A percentile compares a stretch with the other conserved stretches of the same genome.
These are phyloP conservation scores for Zarea fungicola DNA, from an alignment of 2,329 filamentous ascomycete species.

Conservation along the genomic window DNA sequence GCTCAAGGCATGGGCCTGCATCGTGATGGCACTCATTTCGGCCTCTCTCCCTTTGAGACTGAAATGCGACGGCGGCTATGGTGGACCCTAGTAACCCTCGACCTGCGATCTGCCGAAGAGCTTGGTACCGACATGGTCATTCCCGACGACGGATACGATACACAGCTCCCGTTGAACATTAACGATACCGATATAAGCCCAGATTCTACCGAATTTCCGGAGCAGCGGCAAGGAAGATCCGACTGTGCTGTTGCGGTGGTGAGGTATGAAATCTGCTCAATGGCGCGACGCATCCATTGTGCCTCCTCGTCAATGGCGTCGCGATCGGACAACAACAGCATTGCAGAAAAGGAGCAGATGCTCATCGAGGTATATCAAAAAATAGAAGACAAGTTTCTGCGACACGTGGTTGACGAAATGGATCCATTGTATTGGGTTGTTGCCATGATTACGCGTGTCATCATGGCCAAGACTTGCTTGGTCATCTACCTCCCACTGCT, in stretches of 20 bases:
- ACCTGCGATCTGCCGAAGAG: slow-evolving; percentile 51
- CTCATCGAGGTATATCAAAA: slow-evolving; percentile 48
- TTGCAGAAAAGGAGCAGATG: slow-evolving; percentile 36
- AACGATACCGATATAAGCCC: slow-evolving; percentile 45
- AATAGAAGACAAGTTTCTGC: slow-evolving; percentile 51
- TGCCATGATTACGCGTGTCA: slow-evolving; percentile 62
- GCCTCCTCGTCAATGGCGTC: slow-evolving; percentile 29
- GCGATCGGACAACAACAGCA: slow-evolving; percentile 23
- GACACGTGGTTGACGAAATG: slow-evolving; percentile 42
- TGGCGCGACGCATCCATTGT: slow-evolving; percentile 32
- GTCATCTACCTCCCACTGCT: slow-evolving; percentile 71
- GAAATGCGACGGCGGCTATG: slow-evolving; percentile 57
- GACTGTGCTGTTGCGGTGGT: slow-evolving; percentile 46
- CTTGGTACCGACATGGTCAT: slow-evolving; percentile 44
- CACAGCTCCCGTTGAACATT: slow-evolving; percentile 43
- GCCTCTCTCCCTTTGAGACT: slow-evolving; percentile 51
- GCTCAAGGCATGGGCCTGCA: slow-evolving; percentile 58
- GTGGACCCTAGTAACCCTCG: slow-evolving; percentile 55
- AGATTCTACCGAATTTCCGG: slow-evolving; percentile 41
- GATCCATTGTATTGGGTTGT: slow-evolving; percentile 61
- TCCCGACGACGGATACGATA: slow-evolving; percentile 39
- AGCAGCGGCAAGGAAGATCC: slow-evolving; percentile 44
- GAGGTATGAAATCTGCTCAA: slow-evolving; percentile 45
- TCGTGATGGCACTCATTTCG: slow-evolving; percentile 46
- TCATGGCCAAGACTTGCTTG: slow-evolving; percentile 74